Base-by-base conservation (phyloP, 306 rosid species). In the Erythrophleum fordii region DNA sequence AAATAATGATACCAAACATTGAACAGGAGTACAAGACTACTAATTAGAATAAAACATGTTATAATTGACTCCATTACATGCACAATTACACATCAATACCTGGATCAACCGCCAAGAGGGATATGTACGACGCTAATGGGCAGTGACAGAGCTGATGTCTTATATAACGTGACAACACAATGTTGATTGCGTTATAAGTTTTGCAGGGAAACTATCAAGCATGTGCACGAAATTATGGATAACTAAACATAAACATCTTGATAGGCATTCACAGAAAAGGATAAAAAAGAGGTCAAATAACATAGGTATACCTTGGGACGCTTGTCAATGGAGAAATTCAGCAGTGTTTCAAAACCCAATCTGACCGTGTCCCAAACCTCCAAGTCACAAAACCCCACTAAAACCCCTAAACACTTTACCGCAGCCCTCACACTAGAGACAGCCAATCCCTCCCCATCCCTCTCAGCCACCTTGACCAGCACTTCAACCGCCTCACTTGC, bases 311-410 rank as follows among this genome's bases (percentile, higher is more conserved):
- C 97, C 99, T 93, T 95, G 37, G 99, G 99, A 45, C 98, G 97
- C 82, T 86, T 87, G 61, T 92, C 93, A 52, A 87, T 81, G 6
- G 99, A 89, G 61, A 93, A 91, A 77, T 87, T 86, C 6, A 93
- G 83, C 89, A 95, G 77, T 2, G 89, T 88, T 71, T 90, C 84
- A 20, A 91, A 87, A 26, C 99, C 96, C 48, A 93, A 82, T 85
- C 89, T 85, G 28, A 91, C 55, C 1, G 87, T 89, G 35, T 81
- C 81, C 99, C 99, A 95, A 88, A 83, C 86, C 78, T 90, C 91
- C 87, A 95, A 87, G 77, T 91, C 91, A 83, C 97, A 91, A 83
- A 90, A 91, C 72, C 90, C 94, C 25, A 90, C 81, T 88, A 95
- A 88, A 84, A 85, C 69, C 69, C 97, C 97, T 20, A 93, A 69